Conservation (phyloP, 129 eudicot species). For the carrot (Daucus carota) region DH1_v3.0 NC_030384.2:30128501-30129000, state of each 20-base stretch:
- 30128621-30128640: constrained; percentile 87
- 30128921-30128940: constrained; percentile 69
- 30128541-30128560: constrained; percentile 87
- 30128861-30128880: constrained; percentile 79
- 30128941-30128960: constrained; percentile 83
- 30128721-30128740: constrained; percentile 99
- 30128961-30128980: constrained; percentile 94
- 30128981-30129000: constrained; percentile 87
- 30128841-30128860: constrained; percentile 81
- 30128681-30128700: constrained; percentile 81
- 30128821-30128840: constrained; percentile 75
- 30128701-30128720: constrained; percentile 83
- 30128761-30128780: constrained; percentile 97
- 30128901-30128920: constrained; percentile 98
- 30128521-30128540: constrained; percentile 84
- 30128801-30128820: constrained; percentile 81
- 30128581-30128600: constrained; percentile 88
- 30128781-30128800: constrained; percentile 73
- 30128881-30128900: constrained; percentile 91
- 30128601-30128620: constrained; percentile 98
- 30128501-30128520: constrained; percentile 79
- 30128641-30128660: constrained; percentile 86
- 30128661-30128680: constrained; percentile 99
- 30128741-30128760: constrained; percentile 80
- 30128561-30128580: constrained; percentile 75